Base-by-base conservation (phyloP, 352 stramenopile species). In the Phytophthora citrophthora region DNA sequence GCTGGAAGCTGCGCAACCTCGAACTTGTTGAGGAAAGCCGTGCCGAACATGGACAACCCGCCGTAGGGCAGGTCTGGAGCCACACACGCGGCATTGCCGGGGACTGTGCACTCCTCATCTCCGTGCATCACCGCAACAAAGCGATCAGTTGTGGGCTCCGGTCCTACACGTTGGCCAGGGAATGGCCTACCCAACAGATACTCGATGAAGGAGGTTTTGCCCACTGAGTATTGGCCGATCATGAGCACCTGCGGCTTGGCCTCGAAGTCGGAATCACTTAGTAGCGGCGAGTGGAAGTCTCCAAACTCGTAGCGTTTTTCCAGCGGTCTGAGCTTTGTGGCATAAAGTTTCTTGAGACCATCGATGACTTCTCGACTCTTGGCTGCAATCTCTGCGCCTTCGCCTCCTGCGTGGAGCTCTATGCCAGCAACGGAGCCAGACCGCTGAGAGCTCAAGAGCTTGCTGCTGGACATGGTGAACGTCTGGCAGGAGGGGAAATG, bases 51-150 rank as follows among this genome's bases (percentile, higher is more conserved):
- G 66, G 85, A 95, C 43, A 99, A 69, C 2, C 94, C 94, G 15
- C 92, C 81, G 72, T 97, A 99, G 0, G 96, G 96, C 18, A 99
- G 76, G 69, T 99, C 95, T 0, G 94, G 90, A 31, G 97, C 94
- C 40, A 99, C 96, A 18, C 93, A 95, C 0, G 99, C 84, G 0
- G 97, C 97, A 73, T 99, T 99, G 29, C 97, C 98, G 2, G 98
- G 98, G 27, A 99, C 95, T 8, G 97, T 97, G 4, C 96, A 84
- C 75, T 99, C 96, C 58, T 99, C 96, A 0, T 97, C 87, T 43
- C 97, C 97, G 81, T 99, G 91, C 90, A 99, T 99, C 34, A 99
- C 89, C 9, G 97, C 95, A 31, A 98, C 92, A 66, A 99, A 99
- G 9, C 97, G 91, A 76, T 99, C 97, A 3, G 98, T 99, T 2